A percentile compares a stretch with the other conserved stretches of the same genome.
These are phyloP conservation scores for Apium graveolens DNA, from an alignment of 129 eudicot genomes.

Conservation along the genomic window DNA sequence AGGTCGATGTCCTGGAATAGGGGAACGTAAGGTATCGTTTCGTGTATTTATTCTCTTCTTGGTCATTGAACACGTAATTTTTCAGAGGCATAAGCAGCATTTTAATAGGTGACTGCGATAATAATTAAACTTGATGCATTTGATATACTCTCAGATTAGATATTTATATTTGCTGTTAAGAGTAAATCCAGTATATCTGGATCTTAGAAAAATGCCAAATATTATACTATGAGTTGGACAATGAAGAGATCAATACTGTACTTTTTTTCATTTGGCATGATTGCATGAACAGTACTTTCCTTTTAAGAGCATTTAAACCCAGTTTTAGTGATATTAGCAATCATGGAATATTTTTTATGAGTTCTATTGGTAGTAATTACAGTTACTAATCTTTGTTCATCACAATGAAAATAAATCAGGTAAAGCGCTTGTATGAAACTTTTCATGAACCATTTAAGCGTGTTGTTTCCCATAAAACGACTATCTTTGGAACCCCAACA, in stretches of 20 bases:
- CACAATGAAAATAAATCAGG: constrained; percentile 31
- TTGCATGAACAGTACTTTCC: not conserved
- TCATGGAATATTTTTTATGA: not conserved
- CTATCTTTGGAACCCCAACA: constrained; percentile 33
- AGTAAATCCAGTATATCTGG: not conserved
- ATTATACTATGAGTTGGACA: not conserved
- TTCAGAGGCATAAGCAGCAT: not conserved
- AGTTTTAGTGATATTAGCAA: not conserved
- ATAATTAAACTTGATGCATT: not conserved
- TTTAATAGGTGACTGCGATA: not conserved
- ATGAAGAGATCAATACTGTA: too few relatives aligned
- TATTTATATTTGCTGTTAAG: not conserved
- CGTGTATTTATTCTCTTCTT: not conserved
- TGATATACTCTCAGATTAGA: not conserved
- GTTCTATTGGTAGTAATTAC: not conserved
- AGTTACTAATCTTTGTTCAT: not conserved
- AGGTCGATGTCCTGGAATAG: constrained; percentile 99
- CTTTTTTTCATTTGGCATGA: not conserved
- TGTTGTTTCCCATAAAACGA: constrained; percentile 30
- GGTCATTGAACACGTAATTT: not conserved
- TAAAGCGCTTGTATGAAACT: constrained; percentile 81
- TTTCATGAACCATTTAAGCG: constrained; percentile 97
- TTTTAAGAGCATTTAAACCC: not conserved
- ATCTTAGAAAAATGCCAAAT: not conserved
- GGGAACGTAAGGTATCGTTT: constrained; percentile 77